Percentiles rank a stretch among this genome's conserved stretches.
phyloP scores from a whole-genome alignment of 768 basidiomycete species.

The Leucogyrophana mollusca region DNA sequence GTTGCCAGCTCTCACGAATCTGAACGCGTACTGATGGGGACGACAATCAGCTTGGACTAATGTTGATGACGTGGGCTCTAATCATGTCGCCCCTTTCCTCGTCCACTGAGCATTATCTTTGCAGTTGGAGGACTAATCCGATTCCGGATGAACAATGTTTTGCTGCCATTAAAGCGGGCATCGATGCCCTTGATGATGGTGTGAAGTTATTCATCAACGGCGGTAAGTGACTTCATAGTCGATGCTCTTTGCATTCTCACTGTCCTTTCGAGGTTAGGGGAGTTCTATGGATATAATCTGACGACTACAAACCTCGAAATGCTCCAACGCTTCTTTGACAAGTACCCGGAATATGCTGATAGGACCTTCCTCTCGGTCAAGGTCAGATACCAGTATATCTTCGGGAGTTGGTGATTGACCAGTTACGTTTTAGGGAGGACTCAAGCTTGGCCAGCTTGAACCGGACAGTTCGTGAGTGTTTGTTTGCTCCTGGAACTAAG shows the following conservation, averaged over 20 bases:
- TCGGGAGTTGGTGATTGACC: neutral
- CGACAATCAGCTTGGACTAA: conserved; percentile 42
- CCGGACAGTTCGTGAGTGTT: conserved; percentile 29
- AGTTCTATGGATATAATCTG: conserved; percentile 54
- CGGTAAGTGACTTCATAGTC: conserved; percentile 27
- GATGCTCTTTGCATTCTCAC: neutral
- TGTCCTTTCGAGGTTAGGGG: conserved; percentile 32
- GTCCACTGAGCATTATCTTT: neutral
- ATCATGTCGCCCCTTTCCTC: neutral
- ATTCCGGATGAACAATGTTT: conserved; percentile 60
- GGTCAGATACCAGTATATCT: conserved; percentile 7
- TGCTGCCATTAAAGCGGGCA: conserved; percentile 54
- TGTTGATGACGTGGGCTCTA: conserved; percentile 57
- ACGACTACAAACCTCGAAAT: conserved; percentile 47
- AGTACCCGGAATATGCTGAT: conserved; percentile 34
- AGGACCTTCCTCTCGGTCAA: conserved; percentile 36
- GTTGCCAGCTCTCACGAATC: too few relatives aligned
- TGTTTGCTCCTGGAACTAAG: conserved; percentile 22
- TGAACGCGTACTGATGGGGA: too few relatives aligned
- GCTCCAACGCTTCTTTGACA: conserved; percentile 48
- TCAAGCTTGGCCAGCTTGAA: neutral
- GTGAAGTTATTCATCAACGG: conserved; percentile 52
- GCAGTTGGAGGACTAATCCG: conserved; percentile 42
- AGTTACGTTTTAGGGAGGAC: conserved; percentile 17
- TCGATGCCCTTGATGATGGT: conserved; percentile 40